These are phyloP conservation scores for Podila epicladia DNA, from an alignment of 192 early-diverging fungal genomes.

Conservation along the genomic window DNA sequence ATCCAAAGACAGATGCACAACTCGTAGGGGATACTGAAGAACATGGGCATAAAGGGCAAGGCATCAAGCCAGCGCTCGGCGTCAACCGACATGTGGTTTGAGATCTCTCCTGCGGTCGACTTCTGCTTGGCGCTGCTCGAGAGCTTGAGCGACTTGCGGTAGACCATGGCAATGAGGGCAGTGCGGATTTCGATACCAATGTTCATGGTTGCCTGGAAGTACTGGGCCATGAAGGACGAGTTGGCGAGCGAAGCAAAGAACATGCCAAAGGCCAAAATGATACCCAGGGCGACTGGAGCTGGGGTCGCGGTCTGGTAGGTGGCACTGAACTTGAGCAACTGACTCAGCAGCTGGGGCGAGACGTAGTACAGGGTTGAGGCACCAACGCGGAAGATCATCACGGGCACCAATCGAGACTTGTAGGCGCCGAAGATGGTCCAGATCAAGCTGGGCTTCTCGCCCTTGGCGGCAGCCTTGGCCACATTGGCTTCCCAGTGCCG, in stretches of 20 bases:
- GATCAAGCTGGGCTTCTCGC: constrained; percentile 22
- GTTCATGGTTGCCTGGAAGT: constrained; percentile 36
- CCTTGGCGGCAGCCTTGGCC: constrained; percentile 13
- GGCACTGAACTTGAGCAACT: constrained; percentile 35
- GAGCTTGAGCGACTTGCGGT: constrained; percentile 50
- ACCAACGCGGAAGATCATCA: constrained; percentile 27
- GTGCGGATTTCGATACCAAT: constrained; percentile 39
- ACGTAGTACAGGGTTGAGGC: constrained; percentile 38
- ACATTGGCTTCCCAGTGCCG: constrained; percentile 23
- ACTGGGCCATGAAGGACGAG: constrained; percentile 38
- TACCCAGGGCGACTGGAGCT: constrained; percentile 28
- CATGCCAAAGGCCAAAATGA: constrained; percentile 53
- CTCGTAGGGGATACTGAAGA: constrained; percentile 29
- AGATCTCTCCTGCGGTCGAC: constrained; percentile 49
- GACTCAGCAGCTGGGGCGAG: constrained; percentile 29
- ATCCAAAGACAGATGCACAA: constrained; percentile 43
- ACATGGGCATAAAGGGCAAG: constrained; percentile 26
- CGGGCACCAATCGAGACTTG: constrained; percentile 17
- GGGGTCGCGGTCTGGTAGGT: constrained; percentile 22
- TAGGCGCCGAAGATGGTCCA: constrained; percentile 26
- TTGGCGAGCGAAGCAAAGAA: constrained; percentile 34
- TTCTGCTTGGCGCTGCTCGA: constrained; percentile 40
- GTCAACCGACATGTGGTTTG: constrained; percentile 54
- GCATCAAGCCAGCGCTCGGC: constrained; percentile 40
- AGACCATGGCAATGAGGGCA: constrained; percentile 52